These are phyloP conservation scores for Gossypium ekmanianum DNA, from an alignment of 345 rosid genomes.

Conservation along the genomic window DNA sequence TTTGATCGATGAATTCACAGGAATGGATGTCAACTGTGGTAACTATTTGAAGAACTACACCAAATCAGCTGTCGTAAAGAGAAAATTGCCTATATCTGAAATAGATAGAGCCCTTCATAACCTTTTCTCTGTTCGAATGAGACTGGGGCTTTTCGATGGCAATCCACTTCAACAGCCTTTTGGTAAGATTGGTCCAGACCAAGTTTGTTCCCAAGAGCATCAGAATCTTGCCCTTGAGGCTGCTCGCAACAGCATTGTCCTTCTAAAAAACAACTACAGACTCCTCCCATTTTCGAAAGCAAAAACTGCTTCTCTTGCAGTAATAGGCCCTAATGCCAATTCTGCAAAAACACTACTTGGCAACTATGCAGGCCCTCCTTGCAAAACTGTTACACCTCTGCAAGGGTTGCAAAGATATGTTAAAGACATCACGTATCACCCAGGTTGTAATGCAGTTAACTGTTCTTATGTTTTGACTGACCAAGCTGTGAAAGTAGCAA, in stretches of 20 bases:
- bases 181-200: constrained; percentile 54
- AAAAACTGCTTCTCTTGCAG: constrained; percentile 47
- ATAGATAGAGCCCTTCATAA: constrained; percentile 75
- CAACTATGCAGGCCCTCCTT: constrained; percentile 83
- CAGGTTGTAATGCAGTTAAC: constrained; percentile 60
- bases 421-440: constrained; percentile 39
- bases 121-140: constrained; percentile 72
- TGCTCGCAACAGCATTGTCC: constrained; percentile 78
- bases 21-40: constrained; percentile 92
- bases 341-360: constrained; percentile 51
- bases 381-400: constrained; percentile 53
- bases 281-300: constrained; percentile 57
- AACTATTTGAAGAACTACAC: constrained; percentile 52
- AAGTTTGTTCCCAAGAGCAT: constrained; percentile 64
- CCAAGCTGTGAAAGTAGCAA: constrained; percentile 48
- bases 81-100: constrained; percentile 48
- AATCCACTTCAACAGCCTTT: constrained; percentile 50
- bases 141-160: constrained; percentile 85
- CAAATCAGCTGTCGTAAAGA: constrained; percentile 56
- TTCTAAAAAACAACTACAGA: constrained; percentile 53
- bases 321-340: constrained; percentile 82
- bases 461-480: constrained; percentile 52
- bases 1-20: constrained; percentile 28
- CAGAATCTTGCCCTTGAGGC: constrained; percentile 78
- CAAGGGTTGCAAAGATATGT: constrained; percentile 53